A percentile compares a stretch with the other conserved stretches of the same genome.
phyloP scores from a whole-genome alignment of 768 basidiomycete species.

The Collybia mongolica region DNA sequence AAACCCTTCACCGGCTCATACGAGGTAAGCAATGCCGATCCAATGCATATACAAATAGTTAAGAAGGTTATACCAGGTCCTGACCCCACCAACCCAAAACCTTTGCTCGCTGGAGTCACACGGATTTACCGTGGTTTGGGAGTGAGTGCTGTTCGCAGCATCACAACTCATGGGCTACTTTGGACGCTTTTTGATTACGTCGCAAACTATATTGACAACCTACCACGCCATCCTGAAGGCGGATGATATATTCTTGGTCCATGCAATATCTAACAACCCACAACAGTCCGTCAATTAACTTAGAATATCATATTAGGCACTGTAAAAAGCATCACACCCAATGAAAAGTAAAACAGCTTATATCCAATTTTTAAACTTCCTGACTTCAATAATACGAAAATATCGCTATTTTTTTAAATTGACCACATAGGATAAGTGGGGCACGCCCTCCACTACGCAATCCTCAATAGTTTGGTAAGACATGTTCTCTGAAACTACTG shows the following conservation, averaged over 20 bases:
- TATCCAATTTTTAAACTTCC: no score
- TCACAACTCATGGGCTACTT: conserved; percentile 89
- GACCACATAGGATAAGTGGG: no score
- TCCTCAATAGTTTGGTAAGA: no score
- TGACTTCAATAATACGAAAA: no score
- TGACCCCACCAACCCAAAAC: conserved; percentile 75
- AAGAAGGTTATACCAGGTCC: conserved; percentile 48
- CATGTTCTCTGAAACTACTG: conserved; percentile 3
- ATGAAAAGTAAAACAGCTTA: no score
- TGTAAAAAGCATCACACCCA: conserved; percentile 6
- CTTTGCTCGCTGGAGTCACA: conserved; percentile 71
- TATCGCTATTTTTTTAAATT: no score
- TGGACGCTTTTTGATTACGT: conserved; percentile 93
- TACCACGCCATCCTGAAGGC: conserved; percentile 28
- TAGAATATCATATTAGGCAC: conserved; percentile 16
- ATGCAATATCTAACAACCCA: neutral
- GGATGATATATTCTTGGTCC: conserved; percentile 13
- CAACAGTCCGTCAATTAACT: conserved; percentile 8
- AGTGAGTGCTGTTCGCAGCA: conserved; percentile 88
- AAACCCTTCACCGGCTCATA: conserved; percentile 76
- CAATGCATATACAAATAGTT: neutral
- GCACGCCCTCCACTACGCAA: no score
- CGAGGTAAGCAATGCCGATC: conserved; percentile 52
- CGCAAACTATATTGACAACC: conserved; percentile 68
- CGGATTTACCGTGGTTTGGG: conserved; percentile 93